Evolutionary conservation across 139 green algal genomes (phyloP), one percentile per base, ranked within the genome.

Genomic region (Nannochloris sp.): DNA sequence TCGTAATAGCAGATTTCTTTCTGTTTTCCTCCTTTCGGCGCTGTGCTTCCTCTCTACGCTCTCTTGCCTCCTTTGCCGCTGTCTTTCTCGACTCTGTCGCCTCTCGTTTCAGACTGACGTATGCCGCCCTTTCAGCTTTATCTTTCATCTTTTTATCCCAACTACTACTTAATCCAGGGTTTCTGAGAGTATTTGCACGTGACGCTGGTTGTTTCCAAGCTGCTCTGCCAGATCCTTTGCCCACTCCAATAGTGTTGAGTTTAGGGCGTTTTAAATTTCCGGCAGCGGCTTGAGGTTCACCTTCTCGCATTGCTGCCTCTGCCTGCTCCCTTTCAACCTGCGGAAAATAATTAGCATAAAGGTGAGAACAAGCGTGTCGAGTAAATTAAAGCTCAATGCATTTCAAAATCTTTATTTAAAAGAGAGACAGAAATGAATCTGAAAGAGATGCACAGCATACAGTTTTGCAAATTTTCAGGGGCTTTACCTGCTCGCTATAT

Each of bases 141-240:
- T 45, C 36, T 42, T 35, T 29, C 81, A 87, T 87, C 65, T 85
- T 87, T 54, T 84, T 74, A 27, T 87, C 81, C 81, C 81, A 87
- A 60, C 54, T 72, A 24, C 47, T 75, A 6, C 19, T 58, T 34
- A 87, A 63, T 10, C 59, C 71, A 6, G 64, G 64, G 34, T 65
- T 75, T 14, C 45, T 60, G 2, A 80, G 31, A 4, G 37, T 60
- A 64, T 60, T 55, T 15, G 71, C 60, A 10, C 75, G 53, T 34
- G 68, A 14, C 1, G 45, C 69, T 3, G 81, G 53, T 59, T 55
- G 55, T 60, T 86, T 87, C 81, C 81, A 87, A 3, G 32, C n/a
- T n/a, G n/a, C 30, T 1, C 80, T 67, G 3, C 68, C 71, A 6
- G 78, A 85, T 0, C 31, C 60, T 64, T 77, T 70, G 35, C 61